A percentile compares a stretch with the other conserved stretches of the same genome.
Conservation (phyloP, 805 yeast genomes). For the Metschnikowia aberdeeniae region DNA sequence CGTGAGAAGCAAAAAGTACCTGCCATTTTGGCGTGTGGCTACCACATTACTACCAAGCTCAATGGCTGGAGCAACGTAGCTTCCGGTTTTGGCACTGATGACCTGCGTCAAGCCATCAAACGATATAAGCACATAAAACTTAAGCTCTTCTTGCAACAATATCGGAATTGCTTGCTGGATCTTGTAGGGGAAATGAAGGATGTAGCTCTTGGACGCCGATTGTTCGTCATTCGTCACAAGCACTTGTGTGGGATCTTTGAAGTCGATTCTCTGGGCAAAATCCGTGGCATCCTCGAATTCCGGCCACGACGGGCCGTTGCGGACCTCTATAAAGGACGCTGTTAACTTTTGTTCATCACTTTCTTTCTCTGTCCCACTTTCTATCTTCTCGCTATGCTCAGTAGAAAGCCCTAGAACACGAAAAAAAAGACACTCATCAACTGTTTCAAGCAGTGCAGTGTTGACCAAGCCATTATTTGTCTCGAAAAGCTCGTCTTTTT, state of each 20-base stretch:
- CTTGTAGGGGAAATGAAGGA: conserved; percentile 43
- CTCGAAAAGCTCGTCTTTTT: conserved; percentile 17
- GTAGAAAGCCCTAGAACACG: conserved; percentile 35
- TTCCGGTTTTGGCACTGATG: conserved; percentile 42
- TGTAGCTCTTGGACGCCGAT: conserved; percentile 27
- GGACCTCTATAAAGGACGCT: conserved; percentile 33
- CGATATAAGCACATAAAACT: conserved; percentile 52
- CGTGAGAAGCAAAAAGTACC: conserved; percentile 42
- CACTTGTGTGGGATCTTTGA: conserved; percentile 43
- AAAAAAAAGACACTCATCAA: conserved; percentile 37
- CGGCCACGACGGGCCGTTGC: conserved; percentile 42
- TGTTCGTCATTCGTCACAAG: conserved; percentile 39
- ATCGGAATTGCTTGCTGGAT: conserved; percentile 46
- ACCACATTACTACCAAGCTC: conserved; percentile 50
- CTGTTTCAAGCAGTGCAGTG: conserved; percentile 24
- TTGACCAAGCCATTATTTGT: conserved; percentile 23
- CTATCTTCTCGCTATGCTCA: conserved; percentile 15
- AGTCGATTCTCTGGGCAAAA: conserved; percentile 39
- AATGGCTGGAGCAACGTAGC: conserved; percentile 42
- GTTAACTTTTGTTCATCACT: neutral
- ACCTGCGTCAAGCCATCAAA: conserved; percentile 54
- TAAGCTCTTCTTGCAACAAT: conserved; percentile 27
- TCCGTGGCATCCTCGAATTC: conserved; percentile 36
- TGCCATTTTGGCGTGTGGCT: conserved; percentile 30
- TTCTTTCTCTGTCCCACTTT: neutral